Conservation (phyloP, 495 filamentous ascomycete species). For the Neurospora sp. region DNA sequence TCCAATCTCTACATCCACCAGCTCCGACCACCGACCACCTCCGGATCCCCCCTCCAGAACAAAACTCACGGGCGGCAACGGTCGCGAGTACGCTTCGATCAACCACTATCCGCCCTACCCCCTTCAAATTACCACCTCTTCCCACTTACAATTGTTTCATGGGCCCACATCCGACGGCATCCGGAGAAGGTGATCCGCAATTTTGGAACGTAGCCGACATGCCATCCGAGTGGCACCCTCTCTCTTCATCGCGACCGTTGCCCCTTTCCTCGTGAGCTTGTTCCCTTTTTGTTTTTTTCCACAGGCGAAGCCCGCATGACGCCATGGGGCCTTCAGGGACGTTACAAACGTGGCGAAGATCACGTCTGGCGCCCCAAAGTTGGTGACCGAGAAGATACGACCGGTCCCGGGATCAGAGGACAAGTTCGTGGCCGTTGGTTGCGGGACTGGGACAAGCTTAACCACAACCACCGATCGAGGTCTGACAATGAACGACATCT, state of each 20-base stretch:
- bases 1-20: not conserved
- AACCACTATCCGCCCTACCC: not conserved
- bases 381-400: not conserved
- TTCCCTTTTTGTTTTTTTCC: too few species aligned
- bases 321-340: too few species aligned
- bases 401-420: not conserved
- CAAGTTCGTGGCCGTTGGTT: not conserved
- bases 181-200: not conserved
- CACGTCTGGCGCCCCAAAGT: not conserved
- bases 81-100: not conserved
- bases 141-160: not conserved
- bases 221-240: not conserved
- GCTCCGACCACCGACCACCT: not conserved
- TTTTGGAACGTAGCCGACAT: not conserved
- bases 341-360: too few species aligned
- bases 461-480: not conserved
- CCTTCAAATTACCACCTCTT: not conserved
- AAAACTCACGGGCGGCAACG: not conserved
- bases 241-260: not conserved
- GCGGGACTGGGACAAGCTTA: not conserved
- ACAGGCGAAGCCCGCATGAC: too few species aligned
- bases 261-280: not conserved
- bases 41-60: not conserved
- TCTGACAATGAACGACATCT: not conserved
- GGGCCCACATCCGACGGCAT: not conserved